Evolutionary conservation across 2,329 filamentous ascomycete species (phyloP).

Genomic region (Xenosphaeropsis pyriputrescens): DNA sequence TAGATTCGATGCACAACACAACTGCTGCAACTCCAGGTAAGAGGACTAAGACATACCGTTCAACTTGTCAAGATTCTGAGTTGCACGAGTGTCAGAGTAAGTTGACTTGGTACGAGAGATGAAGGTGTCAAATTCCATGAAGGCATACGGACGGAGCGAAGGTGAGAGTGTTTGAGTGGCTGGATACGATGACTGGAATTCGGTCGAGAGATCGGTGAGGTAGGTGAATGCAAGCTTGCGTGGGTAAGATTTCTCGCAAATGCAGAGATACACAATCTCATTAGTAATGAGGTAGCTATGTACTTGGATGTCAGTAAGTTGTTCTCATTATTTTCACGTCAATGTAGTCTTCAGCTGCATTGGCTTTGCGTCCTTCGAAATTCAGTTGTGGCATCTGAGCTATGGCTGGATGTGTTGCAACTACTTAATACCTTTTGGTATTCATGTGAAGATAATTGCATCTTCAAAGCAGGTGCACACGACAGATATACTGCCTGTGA

Average conservation of each 20-base stretch:
- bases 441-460: too few relatives aligned
- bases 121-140: conserved; percentile 96
- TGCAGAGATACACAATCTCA: conserved; percentile 81
- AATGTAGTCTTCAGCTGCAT: too few relatives aligned
- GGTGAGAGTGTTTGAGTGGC: conserved; percentile 58
- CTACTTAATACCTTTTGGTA: too few relatives aligned
- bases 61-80: conserved; percentile 84
- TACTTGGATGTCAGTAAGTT: neutral
- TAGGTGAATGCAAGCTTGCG: conserved; percentile 98
- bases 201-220: conserved; percentile 77
- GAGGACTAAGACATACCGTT: conserved; percentile 35
- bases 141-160: conserved; percentile 77
- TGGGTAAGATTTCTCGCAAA: conserved; percentile 86
- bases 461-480: too few relatives aligned
- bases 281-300: conserved; percentile 69
- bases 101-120: conserved; percentile 85
- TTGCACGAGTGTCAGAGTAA: conserved; percentile 83
- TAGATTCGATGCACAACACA: too few relatives aligned
- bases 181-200: conserved; percentile 82
- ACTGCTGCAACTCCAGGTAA: too few relatives aligned
- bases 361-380: too few relatives aligned
- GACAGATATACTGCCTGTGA: too few relatives aligned
- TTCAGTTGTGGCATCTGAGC: too few relatives aligned
- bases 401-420: too few relatives aligned
- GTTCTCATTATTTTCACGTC: too few relatives aligned